A percentile compares a stretch with the other conserved stretches of the same genome.
Conservation (phyloP, 106 monocot genomes). For the Agapanthus africanus region DNA sequence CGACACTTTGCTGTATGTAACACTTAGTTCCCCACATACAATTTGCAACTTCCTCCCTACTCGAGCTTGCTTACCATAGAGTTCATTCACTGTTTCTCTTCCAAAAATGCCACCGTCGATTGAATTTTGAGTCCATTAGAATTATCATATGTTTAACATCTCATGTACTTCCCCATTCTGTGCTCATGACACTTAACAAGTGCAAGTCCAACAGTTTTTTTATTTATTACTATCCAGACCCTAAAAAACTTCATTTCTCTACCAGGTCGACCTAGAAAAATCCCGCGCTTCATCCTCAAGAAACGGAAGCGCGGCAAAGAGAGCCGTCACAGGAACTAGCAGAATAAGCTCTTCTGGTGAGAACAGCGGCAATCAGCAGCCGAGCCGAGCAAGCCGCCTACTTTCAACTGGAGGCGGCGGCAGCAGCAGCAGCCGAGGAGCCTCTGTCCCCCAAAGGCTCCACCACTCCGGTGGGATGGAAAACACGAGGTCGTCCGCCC, state of each 20-base stretch:
- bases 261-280: conserved; percentile 39
- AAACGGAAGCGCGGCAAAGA: conserved; percentile 55
- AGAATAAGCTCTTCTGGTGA: conserved; percentile 33
- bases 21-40: too few relatives aligned
- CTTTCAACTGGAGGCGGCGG: conserved; percentile 36
- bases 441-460: conserved; percentile 25
- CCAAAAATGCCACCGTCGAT: too few relatives aligned
- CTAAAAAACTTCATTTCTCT: neutral
- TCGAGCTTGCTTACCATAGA: too few relatives aligned
- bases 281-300: conserved; percentile 29
- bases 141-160: too few relatives aligned
- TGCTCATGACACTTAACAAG: too few relatives aligned
- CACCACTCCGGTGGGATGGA: conserved; percentile 33
- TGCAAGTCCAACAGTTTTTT: too few relatives aligned
- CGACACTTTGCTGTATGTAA: too few relatives aligned
- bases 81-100: too few relatives aligned
- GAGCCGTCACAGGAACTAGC: conserved; percentile 33
- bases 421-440: conserved; percentile 18
- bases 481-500: conserved; percentile 31
- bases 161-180: too few relatives aligned
- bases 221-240: too few relatives aligned
- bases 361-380: conserved; percentile 25
- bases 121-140: too few relatives aligned
- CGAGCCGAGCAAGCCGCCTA: conserved; percentile 30
- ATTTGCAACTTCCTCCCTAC: too few relatives aligned